A percentile compares a stretch with the other conserved stretches of the same genome.
phyloP scores from a whole-genome alignment of 169 alveolate species.

The Cryptosporidium sp. region DNA sequence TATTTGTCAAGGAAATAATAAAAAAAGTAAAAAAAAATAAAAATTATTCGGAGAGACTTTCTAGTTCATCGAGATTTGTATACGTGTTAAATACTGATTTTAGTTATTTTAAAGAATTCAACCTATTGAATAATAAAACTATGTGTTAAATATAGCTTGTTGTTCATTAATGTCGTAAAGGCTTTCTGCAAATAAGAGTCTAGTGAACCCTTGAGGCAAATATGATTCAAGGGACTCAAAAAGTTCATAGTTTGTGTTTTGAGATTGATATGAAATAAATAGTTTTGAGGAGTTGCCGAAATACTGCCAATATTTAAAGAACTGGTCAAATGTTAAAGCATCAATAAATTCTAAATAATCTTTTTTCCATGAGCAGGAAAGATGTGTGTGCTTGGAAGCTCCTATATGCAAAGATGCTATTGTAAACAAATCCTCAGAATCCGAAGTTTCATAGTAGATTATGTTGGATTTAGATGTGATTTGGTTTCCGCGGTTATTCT shows the following conservation, averaged over 20 bases:
- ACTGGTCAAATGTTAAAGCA: slow-evolving; percentile 19
- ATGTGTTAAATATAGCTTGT: neutral
- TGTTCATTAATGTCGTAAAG: slow-evolving; percentile 53
- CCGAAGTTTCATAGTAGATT: neutral
- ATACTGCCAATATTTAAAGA: slow-evolving; percentile 49
- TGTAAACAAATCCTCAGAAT: slow-evolving; percentile 8
- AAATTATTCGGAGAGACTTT: neutral
- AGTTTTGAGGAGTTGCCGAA: slow-evolving; percentile 23
- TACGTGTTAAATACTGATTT: neutral
- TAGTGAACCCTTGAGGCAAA: slow-evolving; percentile 36
- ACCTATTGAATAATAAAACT: neutral
- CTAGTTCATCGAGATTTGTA: neutral
- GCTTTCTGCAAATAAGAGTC: neutral
- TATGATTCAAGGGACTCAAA: slow-evolving; percentile 34
- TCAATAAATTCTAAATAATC: slow-evolving; percentile 18
- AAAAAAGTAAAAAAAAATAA: neutral
- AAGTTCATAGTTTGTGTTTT: slow-evolving; percentile 30
- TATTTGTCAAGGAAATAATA: neutral
- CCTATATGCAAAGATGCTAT: slow-evolving; percentile 4
- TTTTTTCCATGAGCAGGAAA: slow-evolving; percentile 42
- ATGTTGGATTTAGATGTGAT: neutral
- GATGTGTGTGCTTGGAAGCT: slow-evolving; percentile 1
- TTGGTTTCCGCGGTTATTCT: neutral
- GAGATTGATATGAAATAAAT: slow-evolving; percentile 54
- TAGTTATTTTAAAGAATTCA: neutral